Base-by-base conservation (phyloP, 2,329 filamentous ascomycete genomes). In the Talaromyces sp. region DNA sequence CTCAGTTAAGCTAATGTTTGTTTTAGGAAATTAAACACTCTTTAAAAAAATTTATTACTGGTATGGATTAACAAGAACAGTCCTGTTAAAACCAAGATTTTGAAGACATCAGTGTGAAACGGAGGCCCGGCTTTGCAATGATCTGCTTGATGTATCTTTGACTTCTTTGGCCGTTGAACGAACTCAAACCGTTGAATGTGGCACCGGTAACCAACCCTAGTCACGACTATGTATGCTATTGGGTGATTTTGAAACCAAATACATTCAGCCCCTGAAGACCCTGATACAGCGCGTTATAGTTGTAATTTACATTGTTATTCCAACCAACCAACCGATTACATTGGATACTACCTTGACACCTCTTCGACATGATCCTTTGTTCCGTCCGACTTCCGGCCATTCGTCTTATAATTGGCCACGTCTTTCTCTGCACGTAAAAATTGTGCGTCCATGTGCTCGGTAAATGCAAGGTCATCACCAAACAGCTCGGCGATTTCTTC, bases 401-500 rank as follows among this genome's bases (percentile, higher is more conserved):
- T 27, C 8, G 18, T 14, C 18, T 47, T 27, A 23, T 2, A 2
- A 27, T 18, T 5, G 10, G 8, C 5, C 44, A 27, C 8, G 1
- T 47, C 18, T 47, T 27, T 47, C 44, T 27, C 9, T 14, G 23
- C 23, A 18, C 7, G n/a, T 23, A 27, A 10, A 12, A 27, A n/a
- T 23, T 44, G 10, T 27, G 54, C 14, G 4, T 33, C 33, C 1
- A 56, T 56, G 31, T 27, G 31, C 14, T 58, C 56, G 12, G 56
- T 40, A 42, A 44, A 50, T 1, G 40, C 56, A 30, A 58, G 34
- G 34, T 60, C 34, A 51, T 58, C 56, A 8, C 56, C 56, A 33
- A 58, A 58, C 10, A 58, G 3, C 12, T 58, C 56, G 5, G 56
- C 56, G 14, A 58, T 58, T 50, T 58, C 56, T n/a, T 58, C 56